Evolutionary conservation across 306 rosid genomes (phyloP), one percentile per base, ranked within the genome.

Genomic region (Gastrolobium bilobum): DNA sequence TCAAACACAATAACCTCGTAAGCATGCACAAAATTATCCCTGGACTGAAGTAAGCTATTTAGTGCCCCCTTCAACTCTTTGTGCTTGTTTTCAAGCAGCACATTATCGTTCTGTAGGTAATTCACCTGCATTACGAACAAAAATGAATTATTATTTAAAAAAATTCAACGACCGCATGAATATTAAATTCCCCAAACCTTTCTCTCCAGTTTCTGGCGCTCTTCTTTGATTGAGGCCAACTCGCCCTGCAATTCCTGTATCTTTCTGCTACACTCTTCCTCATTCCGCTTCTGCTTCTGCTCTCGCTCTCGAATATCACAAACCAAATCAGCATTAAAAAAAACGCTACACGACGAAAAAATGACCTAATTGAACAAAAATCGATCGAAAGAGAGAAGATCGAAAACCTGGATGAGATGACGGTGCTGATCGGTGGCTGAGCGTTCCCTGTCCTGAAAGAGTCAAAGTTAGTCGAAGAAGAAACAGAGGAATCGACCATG

Each of bases 371-470:
- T 46, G 71, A 39, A 14, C 4, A 14, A 46, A 71, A 64, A 72
- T 8, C 35, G 78, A 60, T 35, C 29, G 15, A 46, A 57, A 37
- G 52, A 43, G 13, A 37, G 35, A 15, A 42, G 26, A 73, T 70
- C 4, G 63, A 26, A 75, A 77, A 90, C 97, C 97, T 90, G 89
- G 82, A 86, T 71, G 15, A 68, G 84, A 30, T 42, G 83, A 47
- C 33, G 83, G 34, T 89, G 83, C n/a, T 87, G 93, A 51, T 89
- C 92, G 64, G 84, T 57, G n/a, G 90, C 83, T 44, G 84, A 86
- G 68, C 86, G 92, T 61, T 90, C 97, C 73, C 88, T 79, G 74
- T 92, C 96, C 97, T 92, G 91, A 80, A 85, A 81, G 53, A 26
- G 67, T 6, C 29, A 4, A 44, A 62, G 52, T 83, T 68, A 79